Evolutionary conservation across 176 grass and related monocot genomes (phyloP).

Genomic region (Miscanthus lutarioriparius): DNA sequence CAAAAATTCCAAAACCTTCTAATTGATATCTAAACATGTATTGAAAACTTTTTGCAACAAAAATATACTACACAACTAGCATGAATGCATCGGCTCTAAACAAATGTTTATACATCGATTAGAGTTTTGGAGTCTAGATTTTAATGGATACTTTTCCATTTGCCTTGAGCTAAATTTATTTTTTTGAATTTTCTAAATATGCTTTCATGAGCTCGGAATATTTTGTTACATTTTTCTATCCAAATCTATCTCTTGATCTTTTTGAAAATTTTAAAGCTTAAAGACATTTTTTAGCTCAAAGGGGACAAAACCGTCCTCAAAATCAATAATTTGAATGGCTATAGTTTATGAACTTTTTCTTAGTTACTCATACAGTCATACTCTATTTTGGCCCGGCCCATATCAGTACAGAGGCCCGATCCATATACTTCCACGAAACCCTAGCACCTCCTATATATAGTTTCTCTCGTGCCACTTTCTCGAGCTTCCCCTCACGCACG

Average conservation of each 20-base stretch:
- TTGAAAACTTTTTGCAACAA: too few relatives aligned
- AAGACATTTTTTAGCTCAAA: not conserved
- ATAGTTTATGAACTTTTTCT: too few relatives aligned
- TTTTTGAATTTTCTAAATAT: not conserved
- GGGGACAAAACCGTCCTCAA: not conserved
- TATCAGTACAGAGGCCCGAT: not conserved
- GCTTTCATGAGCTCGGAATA: not conserved
- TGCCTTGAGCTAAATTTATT: not conserved
- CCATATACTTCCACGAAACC: slow-evolving; percentile 26
- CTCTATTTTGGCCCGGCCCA: not conserved
- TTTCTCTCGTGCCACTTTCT: not conserved
- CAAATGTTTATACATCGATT: too few relatives aligned
- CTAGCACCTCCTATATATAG: slow-evolving; percentile 38
- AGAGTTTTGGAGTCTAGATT: too few relatives aligned
- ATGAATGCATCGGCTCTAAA: too few relatives aligned
- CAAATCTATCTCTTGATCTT: not conserved
- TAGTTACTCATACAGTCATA: too few relatives aligned
- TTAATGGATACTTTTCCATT: too few relatives aligned
- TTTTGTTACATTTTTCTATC: not conserved
- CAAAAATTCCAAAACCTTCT: too few relatives aligned
- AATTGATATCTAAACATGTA: too few relatives aligned
- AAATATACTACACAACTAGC: too few relatives aligned
- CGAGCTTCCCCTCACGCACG: not conserved
- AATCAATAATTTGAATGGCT: too few relatives aligned
- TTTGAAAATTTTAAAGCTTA: not conserved